phyloP scores from a whole-genome alignment of 108 stramenopile species.

The Asterionellopsis glacialis region DNA sequence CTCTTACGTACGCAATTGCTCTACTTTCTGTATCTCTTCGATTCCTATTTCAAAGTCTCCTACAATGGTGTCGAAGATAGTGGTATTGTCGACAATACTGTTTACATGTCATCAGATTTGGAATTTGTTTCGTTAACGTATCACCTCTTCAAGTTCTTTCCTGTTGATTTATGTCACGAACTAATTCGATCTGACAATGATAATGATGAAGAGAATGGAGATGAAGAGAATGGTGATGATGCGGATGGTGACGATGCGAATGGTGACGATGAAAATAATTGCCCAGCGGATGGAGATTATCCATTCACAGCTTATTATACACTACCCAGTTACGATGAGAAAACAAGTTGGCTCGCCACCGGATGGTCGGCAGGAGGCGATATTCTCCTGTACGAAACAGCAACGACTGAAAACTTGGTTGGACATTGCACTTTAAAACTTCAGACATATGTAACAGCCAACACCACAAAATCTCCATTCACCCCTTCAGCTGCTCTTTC shows the following conservation, averaged over 20 bases:
- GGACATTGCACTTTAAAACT: constrained; percentile 1
- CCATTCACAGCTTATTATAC: background rate
- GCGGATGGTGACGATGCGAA: background rate
- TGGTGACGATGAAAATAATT: background rate
- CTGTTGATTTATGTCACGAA: background rate
- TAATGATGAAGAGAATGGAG: background rate
- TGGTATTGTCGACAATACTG: constrained; percentile 2
- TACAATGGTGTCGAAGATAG: background rate
- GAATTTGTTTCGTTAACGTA: background rate
- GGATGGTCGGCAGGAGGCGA: constrained; percentile 2
- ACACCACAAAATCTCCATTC: background rate
- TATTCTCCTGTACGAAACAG: background rate
- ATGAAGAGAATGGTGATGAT: background rate
- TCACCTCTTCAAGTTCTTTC: constrained; percentile 1
- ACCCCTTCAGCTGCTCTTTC: constrained; percentile 1
- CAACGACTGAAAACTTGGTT: background rate
- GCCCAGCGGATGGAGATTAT: constrained; percentile 1
- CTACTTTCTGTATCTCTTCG: background rate
- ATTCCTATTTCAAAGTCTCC: background rate
- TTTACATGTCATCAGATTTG: constrained; percentile 2
- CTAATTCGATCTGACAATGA: background rate
- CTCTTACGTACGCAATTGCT: too few species aligned
- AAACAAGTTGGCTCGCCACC: constrained; percentile 2
- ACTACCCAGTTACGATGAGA: background rate
- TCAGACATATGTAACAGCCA: background rate